phyloP scores from a whole-genome alignment of 2,329 filamentous ascomycete genomes.

The Akanthomyces dipterigenus region DNA sequence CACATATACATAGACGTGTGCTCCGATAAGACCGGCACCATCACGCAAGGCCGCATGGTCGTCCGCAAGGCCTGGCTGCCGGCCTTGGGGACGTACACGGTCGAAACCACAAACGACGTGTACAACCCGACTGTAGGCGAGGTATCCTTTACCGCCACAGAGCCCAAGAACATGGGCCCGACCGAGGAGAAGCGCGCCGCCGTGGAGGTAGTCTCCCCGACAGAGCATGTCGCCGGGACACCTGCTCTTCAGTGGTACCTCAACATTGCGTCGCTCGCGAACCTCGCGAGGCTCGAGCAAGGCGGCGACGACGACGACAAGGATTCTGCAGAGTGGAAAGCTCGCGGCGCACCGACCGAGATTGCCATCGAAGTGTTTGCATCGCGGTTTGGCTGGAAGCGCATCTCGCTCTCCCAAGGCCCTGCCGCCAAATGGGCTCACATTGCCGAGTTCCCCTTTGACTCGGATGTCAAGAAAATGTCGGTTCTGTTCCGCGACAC shows the following conservation, averaged over 20 bases:
- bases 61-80: constrained; percentile 26
- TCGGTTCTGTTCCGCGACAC: constrained; percentile 42
- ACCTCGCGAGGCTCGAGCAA: constrained; percentile 52
- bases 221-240: constrained; percentile 31
- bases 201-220: constrained; percentile 21
- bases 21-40: constrained; percentile 29
- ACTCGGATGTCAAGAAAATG: constrained; percentile 53
- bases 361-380: constrained; percentile 54
- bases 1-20: constrained; percentile 19
- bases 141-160: constrained; percentile 13
- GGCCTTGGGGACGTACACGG: constrained; percentile 25
- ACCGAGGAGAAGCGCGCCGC: constrained; percentile 13
- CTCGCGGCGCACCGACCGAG: constrained; percentile 45
- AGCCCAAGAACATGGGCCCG: constrained; percentile 14
- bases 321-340: constrained; percentile 30
- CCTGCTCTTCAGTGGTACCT: constrained; percentile 43
- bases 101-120: constrained; percentile 23
- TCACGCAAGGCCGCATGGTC: constrained; percentile 26
- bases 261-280: constrained; percentile 52
- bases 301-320: constrained; percentile 20
- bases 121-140: constrained; percentile 22
- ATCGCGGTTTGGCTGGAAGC: constrained; percentile 41
- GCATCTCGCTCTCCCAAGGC: constrained; percentile 24
- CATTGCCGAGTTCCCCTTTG: constrained; percentile 49
- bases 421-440: constrained; percentile 27